A percentile compares a stretch with the other conserved stretches of the same genome.
These are phyloP conservation scores for Yamadazyma ubonensis DNA, from an alignment of 805 yeast genomes.

Conservation along the genomic window DNA sequence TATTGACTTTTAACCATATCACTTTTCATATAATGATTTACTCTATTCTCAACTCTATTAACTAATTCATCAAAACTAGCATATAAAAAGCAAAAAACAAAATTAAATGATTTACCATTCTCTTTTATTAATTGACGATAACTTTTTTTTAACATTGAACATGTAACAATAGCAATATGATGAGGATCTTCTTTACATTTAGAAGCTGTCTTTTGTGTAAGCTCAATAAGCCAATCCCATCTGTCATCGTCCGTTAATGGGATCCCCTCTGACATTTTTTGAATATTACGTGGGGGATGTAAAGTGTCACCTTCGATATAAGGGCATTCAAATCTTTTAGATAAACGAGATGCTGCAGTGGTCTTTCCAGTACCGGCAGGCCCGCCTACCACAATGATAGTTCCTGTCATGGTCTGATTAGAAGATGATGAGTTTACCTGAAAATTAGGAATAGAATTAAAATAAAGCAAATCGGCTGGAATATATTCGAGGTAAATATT, in stretches of 20 bases:
- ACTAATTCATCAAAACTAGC: slow-evolving; percentile 62
- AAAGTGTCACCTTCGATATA: slow-evolving; percentile 84
- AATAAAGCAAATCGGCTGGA: slow-evolving; percentile 1
- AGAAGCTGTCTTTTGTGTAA: slow-evolving; percentile 44
- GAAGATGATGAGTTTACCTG: background rate
- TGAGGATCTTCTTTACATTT: slow-evolving; percentile 30
- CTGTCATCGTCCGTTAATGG: slow-evolving; percentile 90
- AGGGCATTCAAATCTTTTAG: slow-evolving; percentile 46
- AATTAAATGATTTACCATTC: slow-evolving; percentile 29
- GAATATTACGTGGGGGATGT: slow-evolving; percentile 70
- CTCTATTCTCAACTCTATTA: slow-evolving; percentile 59
- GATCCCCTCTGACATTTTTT: slow-evolving; percentile 77
- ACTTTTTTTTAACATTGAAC: slow-evolving; percentile 76
- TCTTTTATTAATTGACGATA: slow-evolving; percentile 66
- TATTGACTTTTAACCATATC: slow-evolving; percentile 82
- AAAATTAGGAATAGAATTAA: background rate
- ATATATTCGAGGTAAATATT: slow-evolving; percentile 5
- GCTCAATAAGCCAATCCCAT: slow-evolving; percentile 77
- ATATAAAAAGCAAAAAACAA: slow-evolving; percentile 65
- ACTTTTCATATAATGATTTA: slow-evolving; percentile 83
- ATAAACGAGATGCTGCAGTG: slow-evolving; percentile 61
- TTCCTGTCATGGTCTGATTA: slow-evolving; percentile 12
- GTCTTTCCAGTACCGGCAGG: slow-evolving; percentile 97
- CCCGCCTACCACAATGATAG: slow-evolving; percentile 75
- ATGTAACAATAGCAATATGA: slow-evolving; percentile 58